Conservation (phyloP, 306 rosid genomes). For the Arachis hypogaea region DNA sequence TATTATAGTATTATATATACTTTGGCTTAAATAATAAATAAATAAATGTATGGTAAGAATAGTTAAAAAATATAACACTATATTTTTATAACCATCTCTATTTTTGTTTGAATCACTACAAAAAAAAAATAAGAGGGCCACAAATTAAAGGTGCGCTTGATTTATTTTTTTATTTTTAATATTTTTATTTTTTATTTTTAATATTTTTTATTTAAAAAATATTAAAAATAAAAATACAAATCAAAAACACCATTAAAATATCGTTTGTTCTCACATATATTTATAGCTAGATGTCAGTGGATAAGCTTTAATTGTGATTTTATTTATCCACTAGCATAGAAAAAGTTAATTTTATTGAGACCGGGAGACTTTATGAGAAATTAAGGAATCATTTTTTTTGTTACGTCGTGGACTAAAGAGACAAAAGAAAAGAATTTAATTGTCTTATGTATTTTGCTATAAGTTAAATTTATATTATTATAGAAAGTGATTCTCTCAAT, state of each 20-base stretch:
- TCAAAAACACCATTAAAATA: too few species aligned
- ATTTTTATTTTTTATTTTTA: too few species aligned
- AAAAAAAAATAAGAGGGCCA: not conserved
- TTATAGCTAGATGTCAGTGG: not conserved
- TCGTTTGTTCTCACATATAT: not conserved
- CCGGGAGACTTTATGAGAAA: not conserved
- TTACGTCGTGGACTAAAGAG: not conserved
- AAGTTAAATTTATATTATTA: not conserved
- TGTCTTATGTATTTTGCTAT: not conserved
- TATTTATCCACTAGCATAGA: not conserved
- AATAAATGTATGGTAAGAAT: too few species aligned
- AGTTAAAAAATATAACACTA: not conserved
- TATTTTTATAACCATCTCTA: not conserved
- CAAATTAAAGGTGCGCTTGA: too few species aligned
- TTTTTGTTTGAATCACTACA: not conserved
- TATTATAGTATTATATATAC: too few species aligned
- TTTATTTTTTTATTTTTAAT: too few species aligned
- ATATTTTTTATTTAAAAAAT: too few species aligned
- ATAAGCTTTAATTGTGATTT: not conserved
- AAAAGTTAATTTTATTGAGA: not conserved
- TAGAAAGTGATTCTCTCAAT: not conserved
- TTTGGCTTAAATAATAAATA: too few species aligned
- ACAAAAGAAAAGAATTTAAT: conserved; percentile 1
- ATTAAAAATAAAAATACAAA: too few species aligned
- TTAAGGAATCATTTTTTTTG: not conserved